A percentile compares a stretch with the other conserved stretches of the same genome.
These are phyloP conservation scores for Pseudocercospora cruenta DNA, from an alignment of 2,329 filamentous ascomycete species.

Conservation along the genomic window DNA sequence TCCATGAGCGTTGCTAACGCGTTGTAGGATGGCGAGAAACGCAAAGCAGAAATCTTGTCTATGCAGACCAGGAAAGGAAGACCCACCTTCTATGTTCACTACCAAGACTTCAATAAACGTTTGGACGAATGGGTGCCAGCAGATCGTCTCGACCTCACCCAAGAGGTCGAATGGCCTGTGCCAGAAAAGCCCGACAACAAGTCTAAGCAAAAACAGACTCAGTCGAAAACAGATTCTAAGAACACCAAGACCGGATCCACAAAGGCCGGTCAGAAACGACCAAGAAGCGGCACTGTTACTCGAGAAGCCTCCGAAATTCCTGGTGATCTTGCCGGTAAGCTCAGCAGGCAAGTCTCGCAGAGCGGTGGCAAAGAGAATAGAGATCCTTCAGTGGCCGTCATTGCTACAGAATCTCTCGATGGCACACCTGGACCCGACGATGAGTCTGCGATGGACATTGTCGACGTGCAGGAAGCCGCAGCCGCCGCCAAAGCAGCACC, in stretches of 20 bases:
- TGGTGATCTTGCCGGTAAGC: conserved; percentile 59
- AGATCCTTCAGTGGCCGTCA: conserved; percentile 49
- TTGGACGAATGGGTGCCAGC: conserved; percentile 86
- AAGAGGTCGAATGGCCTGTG: conserved; percentile 95
- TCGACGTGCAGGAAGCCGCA: conserved; percentile 57
- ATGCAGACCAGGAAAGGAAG: conserved; percentile 88
- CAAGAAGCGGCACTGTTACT: conserved; percentile 47
- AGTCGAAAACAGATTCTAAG: conserved; percentile 43
- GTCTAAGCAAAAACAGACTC: conserved; percentile 65
- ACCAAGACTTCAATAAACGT: conserved; percentile 96
- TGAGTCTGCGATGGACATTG: conserved; percentile 56
- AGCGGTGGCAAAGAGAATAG: conserved; percentile 65
- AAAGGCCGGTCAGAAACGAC: conserved; percentile 48
- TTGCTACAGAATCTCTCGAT: conserved; percentile 51
- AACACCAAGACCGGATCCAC: conserved; percentile 44
- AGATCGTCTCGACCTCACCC: conserved; percentile 78
- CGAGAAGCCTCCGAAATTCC: conserved; percentile 43
- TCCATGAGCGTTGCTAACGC: conserved; percentile 5
- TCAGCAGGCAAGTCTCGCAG: conserved; percentile 54
- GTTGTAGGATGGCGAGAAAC: conserved; percentile 72
- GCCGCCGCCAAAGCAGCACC: conserved; percentile 57
- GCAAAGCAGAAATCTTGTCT: conserved; percentile 94
- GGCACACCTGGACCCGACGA: conserved; percentile 56
- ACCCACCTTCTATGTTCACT: conserved; percentile 92
- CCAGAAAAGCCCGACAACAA: conserved; percentile 90